A percentile compares a stretch with the other conserved stretches of the same genome.
Evolutionary conservation across 192 early-diverging fungal genomes (phyloP).

Genomic region (Linnemannia hyalina): DNA sequence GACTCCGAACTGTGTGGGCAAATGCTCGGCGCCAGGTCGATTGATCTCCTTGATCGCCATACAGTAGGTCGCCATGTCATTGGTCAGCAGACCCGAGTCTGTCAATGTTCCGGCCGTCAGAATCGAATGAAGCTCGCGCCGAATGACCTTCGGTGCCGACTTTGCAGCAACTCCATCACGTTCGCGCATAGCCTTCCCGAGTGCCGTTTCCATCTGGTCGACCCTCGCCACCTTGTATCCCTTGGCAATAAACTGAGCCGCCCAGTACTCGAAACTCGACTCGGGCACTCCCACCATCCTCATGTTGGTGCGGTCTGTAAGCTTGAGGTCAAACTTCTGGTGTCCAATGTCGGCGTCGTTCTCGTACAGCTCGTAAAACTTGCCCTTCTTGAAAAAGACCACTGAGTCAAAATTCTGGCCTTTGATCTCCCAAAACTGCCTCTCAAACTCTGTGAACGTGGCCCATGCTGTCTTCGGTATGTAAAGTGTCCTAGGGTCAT

Average conservation of each 20-base stretch:
- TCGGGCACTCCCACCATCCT: conserved; percentile 99
- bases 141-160: conserved; percentile 72
- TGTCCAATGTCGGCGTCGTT: conserved; percentile 98
- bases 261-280: conserved; percentile 94
- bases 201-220: conserved; percentile 96
- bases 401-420: conserved; percentile 87
- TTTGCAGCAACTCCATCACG: conserved; percentile 32
- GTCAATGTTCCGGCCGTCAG: conserved; percentile 94
- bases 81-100: conserved; percentile 87
- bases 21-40: conserved; percentile 39
- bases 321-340: conserved; percentile 94
- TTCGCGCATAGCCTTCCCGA: conserved; percentile 95
- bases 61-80: conserved; percentile 94
- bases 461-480: conserved; percentile 87
- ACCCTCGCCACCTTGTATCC: conserved; percentile 96
- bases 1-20: conserved; percentile 80
- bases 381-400: conserved; percentile 99
- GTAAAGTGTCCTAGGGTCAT: conserved; percentile 92
- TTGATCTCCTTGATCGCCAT: conserved; percentile 88
- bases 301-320: conserved; percentile 98
- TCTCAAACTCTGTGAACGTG: conserved; percentile 94
- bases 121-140: conserved; percentile 86
- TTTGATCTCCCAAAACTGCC: conserved; percentile 99
- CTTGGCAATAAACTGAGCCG: conserved; percentile 93
- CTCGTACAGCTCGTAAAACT: conserved; percentile 99